These are phyloP conservation scores for Conoideocrella luteorostrata DNA, from an alignment of 2,329 filamentous ascomycete genomes.

Conservation along the genomic window DNA sequence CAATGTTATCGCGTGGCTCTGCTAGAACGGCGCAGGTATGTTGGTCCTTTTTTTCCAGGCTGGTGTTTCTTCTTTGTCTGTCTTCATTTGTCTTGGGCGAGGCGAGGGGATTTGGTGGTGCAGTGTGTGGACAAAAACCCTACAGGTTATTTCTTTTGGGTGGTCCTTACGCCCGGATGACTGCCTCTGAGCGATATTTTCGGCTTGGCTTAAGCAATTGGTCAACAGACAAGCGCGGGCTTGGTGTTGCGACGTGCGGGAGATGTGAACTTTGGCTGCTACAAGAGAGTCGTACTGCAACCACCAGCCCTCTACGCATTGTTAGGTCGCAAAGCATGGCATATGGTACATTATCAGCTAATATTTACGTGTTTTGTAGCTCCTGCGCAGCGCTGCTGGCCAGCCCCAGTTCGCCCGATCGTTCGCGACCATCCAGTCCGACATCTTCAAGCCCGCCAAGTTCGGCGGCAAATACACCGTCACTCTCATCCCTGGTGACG, in stretches of 20 bases:
- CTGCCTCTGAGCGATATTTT: too few relatives aligned
- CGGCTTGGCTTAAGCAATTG: too few relatives aligned
- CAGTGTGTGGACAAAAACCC: too few relatives aligned
- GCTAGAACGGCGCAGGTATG: slow-evolving; percentile 51
- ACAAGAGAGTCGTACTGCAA: too few relatives aligned
- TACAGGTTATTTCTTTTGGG: too few relatives aligned
- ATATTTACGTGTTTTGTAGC: slow-evolving; percentile 26
- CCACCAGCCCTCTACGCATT: neutral
- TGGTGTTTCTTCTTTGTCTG: slow-evolving; percentile 4
- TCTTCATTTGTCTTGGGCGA: neutral
- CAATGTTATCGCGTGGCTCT: slow-evolving; percentile 55
- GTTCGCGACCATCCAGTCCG: slow-evolving; percentile 80
- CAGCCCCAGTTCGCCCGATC: slow-evolving; percentile 42
- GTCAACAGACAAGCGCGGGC: too few relatives aligned
- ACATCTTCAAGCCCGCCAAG: slow-evolving; percentile 99
- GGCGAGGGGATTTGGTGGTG: too few relatives aligned
- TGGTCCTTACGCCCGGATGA: too few relatives aligned
- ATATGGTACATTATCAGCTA: neutral
- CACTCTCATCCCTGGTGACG: slow-evolving; percentile 96
- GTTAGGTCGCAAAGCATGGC: neutral
- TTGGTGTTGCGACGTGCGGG: too few relatives aligned
- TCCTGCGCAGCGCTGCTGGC: slow-evolving; percentile 44
- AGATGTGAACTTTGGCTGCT: too few relatives aligned
- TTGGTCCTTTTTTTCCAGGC: slow-evolving; percentile 13
- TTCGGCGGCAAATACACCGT: slow-evolving; percentile 99